Percentiles rank a stretch among this genome's conserved stretches.
Conservation (phyloP, 345 rosid species). For the Capsella bursapastoris region DNA sequence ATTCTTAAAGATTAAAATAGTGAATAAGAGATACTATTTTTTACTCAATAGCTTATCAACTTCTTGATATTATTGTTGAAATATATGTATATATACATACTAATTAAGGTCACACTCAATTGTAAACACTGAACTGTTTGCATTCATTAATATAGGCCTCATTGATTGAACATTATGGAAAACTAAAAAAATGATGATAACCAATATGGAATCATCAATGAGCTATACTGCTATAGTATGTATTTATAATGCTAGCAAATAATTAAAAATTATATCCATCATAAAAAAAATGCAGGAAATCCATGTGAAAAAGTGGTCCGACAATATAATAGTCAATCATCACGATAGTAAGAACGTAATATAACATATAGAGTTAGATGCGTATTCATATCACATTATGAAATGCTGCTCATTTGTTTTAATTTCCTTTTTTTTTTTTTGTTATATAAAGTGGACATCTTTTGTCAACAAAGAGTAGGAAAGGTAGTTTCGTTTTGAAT, state of each 20-base stretch:
- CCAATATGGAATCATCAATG: constrained; percentile 23
- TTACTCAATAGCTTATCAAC: neutral
- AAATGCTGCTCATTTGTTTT: constrained; percentile 8
- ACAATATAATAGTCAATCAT: constrained; percentile 41
- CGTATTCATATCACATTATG: constrained; percentile 20
- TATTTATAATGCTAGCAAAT: constrained; percentile 15
- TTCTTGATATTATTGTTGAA: neutral
- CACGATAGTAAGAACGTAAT: constrained; percentile 21
- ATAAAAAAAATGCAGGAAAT: constrained; percentile 15
- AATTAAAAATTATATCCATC: constrained; percentile 19
- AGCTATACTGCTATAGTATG: neutral
- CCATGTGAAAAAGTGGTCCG: constrained; percentile 35
- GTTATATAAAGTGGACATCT: constrained; percentile 20
- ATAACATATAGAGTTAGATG: constrained; percentile 6
- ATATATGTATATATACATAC: neutral
- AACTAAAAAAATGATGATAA: constrained; percentile 20
- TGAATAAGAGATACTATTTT: too few relatives aligned
- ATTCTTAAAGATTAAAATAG: neutral
- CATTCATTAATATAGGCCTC: constrained; percentile 24
- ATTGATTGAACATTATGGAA: constrained; percentile 36
- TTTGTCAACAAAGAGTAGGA: constrained; percentile 32
- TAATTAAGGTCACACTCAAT: constrained; percentile 17
- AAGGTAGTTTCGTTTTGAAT: neutral
- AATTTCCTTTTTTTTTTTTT: neutral
- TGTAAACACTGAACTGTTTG: constrained; percentile 25